A percentile compares a stretch with the other conserved stretches of the same genome.
These are phyloP conservation scores for Acrodontium crateriforme DNA, from an alignment of 2,329 filamentous ascomycete species.

Conservation along the genomic window DNA sequence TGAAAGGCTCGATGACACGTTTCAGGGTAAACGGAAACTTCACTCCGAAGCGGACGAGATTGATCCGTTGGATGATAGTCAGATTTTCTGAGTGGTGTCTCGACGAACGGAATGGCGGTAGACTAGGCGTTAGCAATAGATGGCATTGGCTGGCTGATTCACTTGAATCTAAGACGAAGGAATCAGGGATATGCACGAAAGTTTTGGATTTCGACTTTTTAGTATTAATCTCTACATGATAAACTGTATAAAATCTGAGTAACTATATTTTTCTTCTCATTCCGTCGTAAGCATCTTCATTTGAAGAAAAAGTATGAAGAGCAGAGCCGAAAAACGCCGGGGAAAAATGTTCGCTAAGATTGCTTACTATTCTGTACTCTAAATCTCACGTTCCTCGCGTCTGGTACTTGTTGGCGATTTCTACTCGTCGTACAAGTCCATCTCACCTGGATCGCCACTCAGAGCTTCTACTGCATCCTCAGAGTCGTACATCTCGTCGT, in stretches of 20 bases:
- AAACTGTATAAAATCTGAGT: no score
- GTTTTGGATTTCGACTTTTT: no score
- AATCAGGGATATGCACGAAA: no score
- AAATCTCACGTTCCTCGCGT: not conserved
- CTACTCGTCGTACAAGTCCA: slow-evolving; percentile 49
- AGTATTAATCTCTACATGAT: no score
- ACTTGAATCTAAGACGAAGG: no score
- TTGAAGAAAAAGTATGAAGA: no score
- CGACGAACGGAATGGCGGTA: not conserved
- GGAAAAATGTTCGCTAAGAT: no score
- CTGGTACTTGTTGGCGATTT: slow-evolving; percentile 1
- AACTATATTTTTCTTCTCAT: no score
- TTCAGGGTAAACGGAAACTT: slow-evolving; percentile 21
- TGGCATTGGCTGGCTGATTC: no score
- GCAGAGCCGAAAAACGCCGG: no score
- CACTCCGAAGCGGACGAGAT: slow-evolving; percentile 3
- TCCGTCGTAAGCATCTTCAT: no score
- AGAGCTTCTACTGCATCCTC: slow-evolving; percentile 61
- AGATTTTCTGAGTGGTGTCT: slow-evolving; percentile 17
- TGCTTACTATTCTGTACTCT: not conserved
- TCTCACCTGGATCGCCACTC: slow-evolving; percentile 39
- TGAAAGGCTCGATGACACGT: slow-evolving; percentile 31
- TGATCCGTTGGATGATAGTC: slow-evolving; percentile 22
- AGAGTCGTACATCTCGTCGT: slow-evolving; percentile 61
- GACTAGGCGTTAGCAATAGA: no score